phyloP scores from a whole-genome alignment of 1,139 yeast genomes.

The Kurtzmaniella quercitrusa region DNA sequence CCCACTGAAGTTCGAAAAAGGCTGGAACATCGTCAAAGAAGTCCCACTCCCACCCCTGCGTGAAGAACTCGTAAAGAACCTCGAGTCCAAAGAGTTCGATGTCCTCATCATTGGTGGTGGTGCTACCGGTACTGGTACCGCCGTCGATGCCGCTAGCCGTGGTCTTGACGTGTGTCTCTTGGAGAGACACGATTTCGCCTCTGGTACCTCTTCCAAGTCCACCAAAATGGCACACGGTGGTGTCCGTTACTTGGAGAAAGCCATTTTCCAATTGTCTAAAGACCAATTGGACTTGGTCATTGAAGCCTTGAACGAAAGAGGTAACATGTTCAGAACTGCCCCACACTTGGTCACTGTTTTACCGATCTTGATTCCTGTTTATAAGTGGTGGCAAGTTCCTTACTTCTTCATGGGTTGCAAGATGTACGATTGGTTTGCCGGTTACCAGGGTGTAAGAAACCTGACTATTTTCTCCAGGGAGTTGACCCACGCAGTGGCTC shows the following conservation, averaged over 20 bases:
- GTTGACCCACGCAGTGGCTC: slow-evolving; percentile 73
- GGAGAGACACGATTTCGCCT: slow-evolving; percentile 84
- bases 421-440: slow-evolving; percentile 91
- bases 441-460: slow-evolving; percentile 75
- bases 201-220: slow-evolving; percentile 92
- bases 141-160: slow-evolving; percentile 86
- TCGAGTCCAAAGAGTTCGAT: slow-evolving; percentile 56
- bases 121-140: slow-evolving; percentile 93
- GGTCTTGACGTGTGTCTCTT: slow-evolving; percentile 85
- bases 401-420: slow-evolving; percentile 91
- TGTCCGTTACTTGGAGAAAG: slow-evolving; percentile 91
- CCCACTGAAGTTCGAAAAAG: slow-evolving; percentile 22
- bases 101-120: slow-evolving; percentile 91
- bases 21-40: slow-evolving; percentile 31
- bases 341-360: slow-evolving; percentile 85
- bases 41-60: slow-evolving; percentile 36
- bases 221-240: slow-evolving; percentile 98
- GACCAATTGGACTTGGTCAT: slow-evolving; percentile 89
- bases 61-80: slow-evolving; percentile 27
- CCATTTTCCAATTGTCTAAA: slow-evolving; percentile 84
- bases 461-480: slow-evolving; percentile 71
- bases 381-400: slow-evolving; percentile 95
- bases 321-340: slow-evolving; percentile 84
- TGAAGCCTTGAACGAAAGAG: slow-evolving; percentile 91
- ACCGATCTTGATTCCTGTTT: slow-evolving; percentile 94